phyloP scores from a whole-genome alignment of 2,329 filamentous ascomycete genomes.

The Coniochaeta sp. region DNA sequence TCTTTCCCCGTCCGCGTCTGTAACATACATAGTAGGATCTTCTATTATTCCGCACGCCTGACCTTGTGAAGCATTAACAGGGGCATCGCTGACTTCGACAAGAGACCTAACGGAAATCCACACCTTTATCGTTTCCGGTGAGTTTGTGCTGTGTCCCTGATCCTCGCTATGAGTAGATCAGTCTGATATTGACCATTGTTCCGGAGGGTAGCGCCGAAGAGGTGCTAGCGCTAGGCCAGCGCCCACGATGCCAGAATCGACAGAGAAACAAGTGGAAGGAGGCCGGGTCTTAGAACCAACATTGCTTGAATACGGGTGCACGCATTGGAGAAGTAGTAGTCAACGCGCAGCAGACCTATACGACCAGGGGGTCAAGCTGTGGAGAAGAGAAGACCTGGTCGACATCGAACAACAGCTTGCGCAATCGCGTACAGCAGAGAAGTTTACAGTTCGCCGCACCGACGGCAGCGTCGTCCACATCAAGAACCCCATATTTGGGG shows the following conservation, averaged over 20 bases:
- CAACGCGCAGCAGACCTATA: not conserved
- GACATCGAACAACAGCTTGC: not conserved
- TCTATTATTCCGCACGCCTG: no score
- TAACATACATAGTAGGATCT: no score
- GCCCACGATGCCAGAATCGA: not conserved
- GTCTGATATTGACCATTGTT: not conserved
- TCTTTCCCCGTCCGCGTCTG: no score
- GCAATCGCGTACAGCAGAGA: not conserved
- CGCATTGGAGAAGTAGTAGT: not conserved
- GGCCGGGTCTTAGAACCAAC: slow-evolving; percentile 30
- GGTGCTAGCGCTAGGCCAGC: not conserved
- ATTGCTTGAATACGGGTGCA: slow-evolving; percentile 4
- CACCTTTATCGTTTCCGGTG: not conserved
- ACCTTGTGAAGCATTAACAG: not conserved
- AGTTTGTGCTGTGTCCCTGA: not conserved
- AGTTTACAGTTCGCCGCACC: not conserved
- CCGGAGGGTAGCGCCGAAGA: not conserved
- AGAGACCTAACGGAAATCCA: not conserved
- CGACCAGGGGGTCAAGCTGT: not conserved
- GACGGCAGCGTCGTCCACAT: not conserved
- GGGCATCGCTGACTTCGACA: not conserved
- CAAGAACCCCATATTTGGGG: not conserved
- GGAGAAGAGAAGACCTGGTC: not conserved
- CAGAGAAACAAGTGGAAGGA: slow-evolving; percentile 25
- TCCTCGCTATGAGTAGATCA: not conserved